Evolutionary conservation across 345 rosid genomes (phyloP).

Genomic region (Eucalyptus regnans): DNA sequence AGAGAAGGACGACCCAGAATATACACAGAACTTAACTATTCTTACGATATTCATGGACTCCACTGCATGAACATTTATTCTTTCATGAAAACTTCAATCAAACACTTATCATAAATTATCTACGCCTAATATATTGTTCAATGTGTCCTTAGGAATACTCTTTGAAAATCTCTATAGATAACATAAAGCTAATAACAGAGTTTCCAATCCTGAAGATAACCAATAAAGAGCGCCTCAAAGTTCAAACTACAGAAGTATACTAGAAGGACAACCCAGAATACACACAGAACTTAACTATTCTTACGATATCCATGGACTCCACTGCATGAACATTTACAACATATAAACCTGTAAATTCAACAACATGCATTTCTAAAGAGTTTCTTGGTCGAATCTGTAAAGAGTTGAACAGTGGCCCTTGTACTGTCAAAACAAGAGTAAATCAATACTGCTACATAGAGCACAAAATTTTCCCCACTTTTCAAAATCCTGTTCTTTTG

Average conservation of each 20-base stretch:
- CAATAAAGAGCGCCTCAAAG: neutral
- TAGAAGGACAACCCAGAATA: neutral
- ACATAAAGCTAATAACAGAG: neutral
- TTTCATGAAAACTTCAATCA: neutral
- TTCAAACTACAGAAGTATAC: neutral
- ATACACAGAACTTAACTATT: neutral
- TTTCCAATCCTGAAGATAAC: neutral
- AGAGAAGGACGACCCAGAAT: neutral
- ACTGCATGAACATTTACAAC: neutral
- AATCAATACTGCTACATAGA: neutral
- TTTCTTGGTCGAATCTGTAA: neutral
- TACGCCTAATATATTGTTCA: neutral
- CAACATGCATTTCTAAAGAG: neutral
- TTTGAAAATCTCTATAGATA: neutral
- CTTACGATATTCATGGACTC: neutral
- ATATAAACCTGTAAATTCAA: neutral
- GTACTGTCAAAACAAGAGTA: neutral
- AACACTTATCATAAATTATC: neutral
- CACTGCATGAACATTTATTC: neutral
- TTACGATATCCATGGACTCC: neutral
- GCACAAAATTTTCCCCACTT: neutral
- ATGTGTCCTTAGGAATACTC: neutral
- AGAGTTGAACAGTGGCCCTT: neutral
- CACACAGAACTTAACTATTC: neutral
- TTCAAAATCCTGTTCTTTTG: neutral